Evolutionary conservation across 768 basidiomycete species (phyloP), one percentile per base, ranked within the genome.

Genomic region (Boletus barrowsii): DNA sequence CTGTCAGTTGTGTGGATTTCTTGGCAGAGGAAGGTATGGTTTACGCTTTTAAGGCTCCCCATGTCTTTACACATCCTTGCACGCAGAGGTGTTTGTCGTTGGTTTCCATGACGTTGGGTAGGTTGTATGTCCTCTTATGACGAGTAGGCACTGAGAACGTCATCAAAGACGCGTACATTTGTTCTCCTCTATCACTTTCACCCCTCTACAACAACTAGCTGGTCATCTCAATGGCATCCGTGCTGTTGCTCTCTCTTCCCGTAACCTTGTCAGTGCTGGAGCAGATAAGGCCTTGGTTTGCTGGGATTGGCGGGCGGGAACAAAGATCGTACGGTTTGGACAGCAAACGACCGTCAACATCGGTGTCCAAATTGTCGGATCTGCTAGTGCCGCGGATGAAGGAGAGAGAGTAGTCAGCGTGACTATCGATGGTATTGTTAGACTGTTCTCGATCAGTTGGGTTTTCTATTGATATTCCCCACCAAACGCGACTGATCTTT

Each of bases 291-390:
- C 81, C 1, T 69, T 86, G 20, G 92, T 95, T 14, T 90, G 88
- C 62, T 94, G 90, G 90, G 89, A 93, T 70, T 92, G 90, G 90
- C 81, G 92, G 5, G 79, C 87, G 0, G 93, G 93, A 13, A 86
- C 83, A 11, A 96, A 95, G 76, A 87, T 93, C 45, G 88, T 93
- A 36, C 76, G 91, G 17, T 95, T 94, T 61, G 93, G 93, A 1
- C 93, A 96, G 67, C 92, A 94, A 73, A 95, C 91, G 10, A 95
- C 91, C 8, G 82, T 93, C 60, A 93, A 91, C 63, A 89, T 93
- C 47, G 93, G 93, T 10, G 89, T 96, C 26, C 91, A 93, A 71
- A 80, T 95, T 29, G 81, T 93, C 32, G 79, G 81, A 39, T 79
- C 80, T 20, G 73, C 66, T 11, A 62, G 68, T 11, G 61, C 57